Base-by-base conservation (phyloP, 176 grass and related monocot genomes). In the Ananas comosus region DNA sequence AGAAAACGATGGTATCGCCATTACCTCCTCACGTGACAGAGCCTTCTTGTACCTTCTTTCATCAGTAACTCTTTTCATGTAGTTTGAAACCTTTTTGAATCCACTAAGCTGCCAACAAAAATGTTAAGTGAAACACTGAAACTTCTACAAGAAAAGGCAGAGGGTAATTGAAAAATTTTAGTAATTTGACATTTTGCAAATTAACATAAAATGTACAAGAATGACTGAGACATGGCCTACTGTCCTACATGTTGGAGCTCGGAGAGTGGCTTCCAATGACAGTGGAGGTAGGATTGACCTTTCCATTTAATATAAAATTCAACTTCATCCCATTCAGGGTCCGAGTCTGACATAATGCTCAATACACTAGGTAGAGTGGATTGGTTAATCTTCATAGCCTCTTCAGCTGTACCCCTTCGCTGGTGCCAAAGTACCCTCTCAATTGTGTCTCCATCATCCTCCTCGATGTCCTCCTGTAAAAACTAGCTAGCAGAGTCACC, bases 261-360 rank as follows among this genome's bases (percentile, higher is more conserved):
- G 13, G 82, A 58, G 54, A 88, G 80, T 80, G 87, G 80, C 82
- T 86, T 99, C 94, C 94, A 99, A 54, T 91, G 89, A 78, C 89
- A 99, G 69, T 99, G 94, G 63, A 99, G 67, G 73, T 93, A 91
- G 42, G 94, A 99, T 64, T 99, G 87, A 28, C 94, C 94, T 81
- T 99, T 99, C 85, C 87, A 81, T 83, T 99, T 99, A 86, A 99
- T 87, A 76, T 99, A 99, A 74, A 99, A 99, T 66, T 99, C 94
- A 56, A 93, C 66, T 75, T 90, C 82, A 63, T 99, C 87, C 89
- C 94, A 99, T 21, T 80, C 79, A 77, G 77, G 79, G 69, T 93
- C 78, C 21, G 68, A 74, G 21, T 99, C 87, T 11, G 61, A 84
- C 63, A 77, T 74, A 73, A 81, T 72, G 72, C 84, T 93, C 49